phyloP scores from a whole-genome alignment of 2,329 filamentous ascomycete species.

The Colletotrichum camelliae region DNA sequence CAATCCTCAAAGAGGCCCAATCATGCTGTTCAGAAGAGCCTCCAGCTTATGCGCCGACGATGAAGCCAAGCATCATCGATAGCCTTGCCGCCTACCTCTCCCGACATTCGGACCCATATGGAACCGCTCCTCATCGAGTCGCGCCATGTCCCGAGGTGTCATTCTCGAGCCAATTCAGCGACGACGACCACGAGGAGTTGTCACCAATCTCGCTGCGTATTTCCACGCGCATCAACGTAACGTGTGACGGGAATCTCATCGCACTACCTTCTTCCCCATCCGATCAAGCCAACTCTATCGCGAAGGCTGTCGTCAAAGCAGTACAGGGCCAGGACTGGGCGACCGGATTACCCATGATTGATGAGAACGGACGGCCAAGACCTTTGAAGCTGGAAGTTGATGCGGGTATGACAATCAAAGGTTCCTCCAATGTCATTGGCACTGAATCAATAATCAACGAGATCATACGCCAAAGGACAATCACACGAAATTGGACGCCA shows the following conservation, averaged over 20 bases:
- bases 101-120: neutral
- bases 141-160: neutral
- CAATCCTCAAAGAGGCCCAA: neutral
- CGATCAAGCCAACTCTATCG: conserved; percentile 46
- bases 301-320: conserved; percentile 48
- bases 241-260: conserved; percentile 54
- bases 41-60: conserved; percentile 21
- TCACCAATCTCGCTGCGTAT: conserved; percentile 52
- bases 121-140: neutral
- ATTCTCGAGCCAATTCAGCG: neutral
- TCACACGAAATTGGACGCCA: neutral
- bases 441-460: conserved; percentile 32
- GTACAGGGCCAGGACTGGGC: conserved; percentile 43
- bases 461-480: conserved; percentile 27
- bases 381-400: conserved; percentile 48
- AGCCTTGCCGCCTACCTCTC: conserved; percentile 57
- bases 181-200: conserved; percentile 24
- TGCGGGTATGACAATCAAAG: conserved; percentile 50
- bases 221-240: conserved; percentile 51
- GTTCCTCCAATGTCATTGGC: conserved; percentile 50
- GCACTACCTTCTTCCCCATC: conserved; percentile 44
- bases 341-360: conserved; percentile 50
- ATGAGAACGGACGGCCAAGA: conserved; percentile 47
- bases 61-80: conserved; percentile 64
- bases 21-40: conserved; percentile 1